Percentiles rank a stretch among this genome's conserved stretches.
Evolutionary conservation across 805 yeast genomes (phyloP).

Genomic region (Wickerhamomyces hampshirensis): DNA sequence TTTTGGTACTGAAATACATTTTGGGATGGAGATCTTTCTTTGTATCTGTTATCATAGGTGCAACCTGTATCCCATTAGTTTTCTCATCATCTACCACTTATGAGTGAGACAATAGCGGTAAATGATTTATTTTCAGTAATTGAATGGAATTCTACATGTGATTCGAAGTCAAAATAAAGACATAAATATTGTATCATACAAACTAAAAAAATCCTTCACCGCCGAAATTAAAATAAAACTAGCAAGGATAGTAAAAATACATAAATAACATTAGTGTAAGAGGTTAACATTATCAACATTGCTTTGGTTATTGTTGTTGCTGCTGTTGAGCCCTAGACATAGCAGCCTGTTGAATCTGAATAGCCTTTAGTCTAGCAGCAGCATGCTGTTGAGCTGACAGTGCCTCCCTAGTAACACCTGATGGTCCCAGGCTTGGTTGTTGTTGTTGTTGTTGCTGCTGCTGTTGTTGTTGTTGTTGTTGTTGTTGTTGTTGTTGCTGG

Average conservation of each 20-base stretch:
- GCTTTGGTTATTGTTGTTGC: conserved; percentile 1
- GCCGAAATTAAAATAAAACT: background rate
- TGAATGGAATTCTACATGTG: too few species aligned
- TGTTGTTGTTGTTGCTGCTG: conserved; percentile 23
- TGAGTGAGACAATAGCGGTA: too few species aligned
- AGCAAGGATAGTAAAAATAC: background rate
- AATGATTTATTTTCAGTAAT: too few species aligned
- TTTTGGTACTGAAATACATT: conserved; percentile 6
- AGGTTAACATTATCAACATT: conserved; percentile 7
- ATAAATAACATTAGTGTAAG: background rate
- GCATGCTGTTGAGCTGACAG: conserved; percentile 8
- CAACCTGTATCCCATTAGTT: background rate
- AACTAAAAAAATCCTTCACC: too few species aligned
- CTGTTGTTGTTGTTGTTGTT: conserved; percentile 23
- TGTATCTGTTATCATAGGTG: background rate
- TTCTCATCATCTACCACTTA: background rate
- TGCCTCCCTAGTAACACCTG: background rate
- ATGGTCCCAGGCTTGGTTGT: conserved; percentile 2
- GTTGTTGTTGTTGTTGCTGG: conserved; percentile 5
- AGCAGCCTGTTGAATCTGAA: conserved; percentile 3
- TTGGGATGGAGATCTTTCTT: background rate
- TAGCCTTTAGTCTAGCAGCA: conserved; percentile 6
- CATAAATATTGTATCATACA: too few species aligned
- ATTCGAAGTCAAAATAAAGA: too few species aligned
- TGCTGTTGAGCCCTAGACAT: conserved; percentile 2